Evolutionary conservation across 163 green algal species (phyloP).

Genomic region (Scenedesmus sp.): DNA sequence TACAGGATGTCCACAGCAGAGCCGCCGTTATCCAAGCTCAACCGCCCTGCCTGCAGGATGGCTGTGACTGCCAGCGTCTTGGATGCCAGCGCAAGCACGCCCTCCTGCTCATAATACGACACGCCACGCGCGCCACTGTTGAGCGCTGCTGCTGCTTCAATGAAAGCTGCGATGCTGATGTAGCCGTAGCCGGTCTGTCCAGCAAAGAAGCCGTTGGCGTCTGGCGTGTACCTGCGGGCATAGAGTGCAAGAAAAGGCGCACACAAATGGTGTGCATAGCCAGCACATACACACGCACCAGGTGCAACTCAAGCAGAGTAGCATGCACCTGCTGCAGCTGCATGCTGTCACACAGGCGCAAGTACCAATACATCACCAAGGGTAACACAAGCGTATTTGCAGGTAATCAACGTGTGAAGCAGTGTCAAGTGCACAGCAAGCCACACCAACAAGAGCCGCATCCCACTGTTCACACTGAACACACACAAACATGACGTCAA

Average conservation of each 20-base stretch:
- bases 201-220: slow-evolving; percentile 67
- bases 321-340: too few species aligned
- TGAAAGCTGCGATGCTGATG: slow-evolving; percentile 63
- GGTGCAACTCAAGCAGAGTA: too few species aligned
- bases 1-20: slow-evolving; percentile 56
- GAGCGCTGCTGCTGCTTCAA: slow-evolving; percentile 56
- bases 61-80: slow-evolving; percentile 65
- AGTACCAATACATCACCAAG: too few species aligned
- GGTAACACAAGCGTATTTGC: too few species aligned
- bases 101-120: slow-evolving; percentile 49
- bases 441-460: too few species aligned
- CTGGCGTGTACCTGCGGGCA: slow-evolving; percentile 69
- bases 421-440: too few species aligned
- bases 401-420: too few species aligned
- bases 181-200: slow-evolving; percentile 81
- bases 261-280: not conserved
- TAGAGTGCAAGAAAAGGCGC: not conserved
- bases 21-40: slow-evolving; percentile 61
- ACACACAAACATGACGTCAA: too few species aligned
- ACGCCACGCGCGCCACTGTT: slow-evolving; percentile 26
- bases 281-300: too few species aligned
- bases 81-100: slow-evolving; percentile 58
- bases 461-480: too few species aligned
- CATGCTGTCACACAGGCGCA: too few species aligned
- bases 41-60: slow-evolving; percentile 72